phyloP scores from a whole-genome alignment of 2,329 filamentous ascomycete species.

The Gyromitra esculenta region DNA sequence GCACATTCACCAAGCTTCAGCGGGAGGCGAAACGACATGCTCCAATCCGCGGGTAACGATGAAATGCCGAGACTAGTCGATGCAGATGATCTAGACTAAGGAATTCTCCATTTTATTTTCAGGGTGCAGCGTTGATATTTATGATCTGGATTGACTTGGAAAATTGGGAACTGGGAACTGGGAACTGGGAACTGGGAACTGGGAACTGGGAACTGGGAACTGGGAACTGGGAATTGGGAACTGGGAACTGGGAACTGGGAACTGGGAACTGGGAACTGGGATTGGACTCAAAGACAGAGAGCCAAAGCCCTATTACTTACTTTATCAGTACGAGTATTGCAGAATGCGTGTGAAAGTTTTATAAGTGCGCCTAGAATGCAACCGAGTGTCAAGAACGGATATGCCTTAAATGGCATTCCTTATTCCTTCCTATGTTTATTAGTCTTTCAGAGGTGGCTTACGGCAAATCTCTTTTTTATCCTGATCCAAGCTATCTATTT shows the following conservation, averaged over 20 bases:
- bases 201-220: constrained; percentile 5
- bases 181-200: constrained; percentile 13
- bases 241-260: constrained; percentile 6
- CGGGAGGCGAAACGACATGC: not conserved
- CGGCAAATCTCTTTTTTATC: constrained; percentile 9
- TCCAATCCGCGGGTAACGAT: not conserved
- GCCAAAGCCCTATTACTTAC: constrained; percentile 14
- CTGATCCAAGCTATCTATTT: constrained; percentile 17
- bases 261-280: constrained; percentile 6
- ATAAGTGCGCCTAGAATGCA: constrained; percentile 32
- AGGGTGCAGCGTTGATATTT: constrained; percentile 1
- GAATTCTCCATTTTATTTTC: not conserved
- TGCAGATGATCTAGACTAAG: constrained; percentile 31
- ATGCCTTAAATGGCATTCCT: constrained; percentile 21
- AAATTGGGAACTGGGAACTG: constrained; percentile 1
- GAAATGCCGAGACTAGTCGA: constrained; percentile 29
- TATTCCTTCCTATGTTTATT: constrained; percentile 21
- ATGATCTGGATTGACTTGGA: not conserved
- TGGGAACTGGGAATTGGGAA: constrained; percentile 1
- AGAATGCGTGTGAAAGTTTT: constrained; percentile 30
- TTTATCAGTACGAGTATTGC: constrained; percentile 34
- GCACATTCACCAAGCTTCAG: not conserved
- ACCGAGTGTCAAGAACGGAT: constrained; percentile 9
- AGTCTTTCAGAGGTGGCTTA: not conserved
- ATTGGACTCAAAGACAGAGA: not conserved